Evolutionary conservation across 768 basidiomycete species (phyloP), one percentile per base, ranked within the genome.

Genomic region (Vararia minispora): DNA sequence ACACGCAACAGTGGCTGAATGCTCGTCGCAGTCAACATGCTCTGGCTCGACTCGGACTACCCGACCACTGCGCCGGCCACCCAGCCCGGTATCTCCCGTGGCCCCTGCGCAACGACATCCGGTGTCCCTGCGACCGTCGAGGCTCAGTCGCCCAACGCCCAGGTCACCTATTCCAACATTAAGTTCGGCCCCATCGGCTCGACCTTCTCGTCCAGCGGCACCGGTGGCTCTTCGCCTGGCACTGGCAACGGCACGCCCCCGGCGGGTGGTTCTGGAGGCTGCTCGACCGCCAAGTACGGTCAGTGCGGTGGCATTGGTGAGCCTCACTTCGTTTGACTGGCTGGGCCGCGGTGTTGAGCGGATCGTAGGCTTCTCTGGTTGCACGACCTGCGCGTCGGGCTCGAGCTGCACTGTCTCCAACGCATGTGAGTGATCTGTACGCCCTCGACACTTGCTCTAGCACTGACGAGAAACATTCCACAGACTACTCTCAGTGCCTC

Each of bases 41-140:
- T 71, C 48, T 75, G 72, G 72, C 69, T 75, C 55, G 71, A 74
- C 63, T 57, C 54, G 43, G 56, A 55, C 60, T 72, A 68, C 61
- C 72, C 56, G 36, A 49, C 53, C 37, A 32, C 37, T 45, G 34
- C 35, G n/a, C 32, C 36, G 38, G 39, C 51, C 39, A 53, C 58
- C 43, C 35, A 43, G 27, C 63, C 65, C 26, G 72, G 71, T 56
- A 58, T 68, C 40, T 55, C 62, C 30, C 72, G 71, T 56, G 72
- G 71, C 27, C 55, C 64, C 35, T 73, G 70, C 59, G 36, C 71
- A 3, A 69, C 68, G 35, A 54, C 53, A 30, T 69, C 69, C 27
- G 71, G 72, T 41, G 55, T 49, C 3, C 70, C 72, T 39, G 48
- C 52, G 5, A 59, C 65, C 28, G 64, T 72, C 46, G 69, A 71